A percentile compares a stretch with the other conserved stretches of the same genome.
phyloP scores from a whole-genome alignment of 208 protist genomes.

The Tritrichomonas musculus region DNA sequence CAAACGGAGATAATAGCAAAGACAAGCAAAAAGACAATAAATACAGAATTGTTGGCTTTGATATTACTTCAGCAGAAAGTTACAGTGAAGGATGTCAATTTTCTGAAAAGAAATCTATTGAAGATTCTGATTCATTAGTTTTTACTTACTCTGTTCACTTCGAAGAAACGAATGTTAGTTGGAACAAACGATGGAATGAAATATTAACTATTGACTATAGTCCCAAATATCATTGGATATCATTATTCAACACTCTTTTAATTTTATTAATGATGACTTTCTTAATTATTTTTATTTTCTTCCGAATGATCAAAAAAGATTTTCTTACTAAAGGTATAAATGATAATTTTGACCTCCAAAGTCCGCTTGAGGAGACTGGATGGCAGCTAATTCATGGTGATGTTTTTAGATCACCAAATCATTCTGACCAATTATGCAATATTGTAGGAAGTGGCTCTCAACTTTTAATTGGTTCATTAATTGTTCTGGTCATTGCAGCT shows the following conservation, averaged over 20 bases:
- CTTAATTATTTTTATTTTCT: not conserved
- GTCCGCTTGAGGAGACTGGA: conserved; percentile 39
- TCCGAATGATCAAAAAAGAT: not conserved
- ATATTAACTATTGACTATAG: not conserved
- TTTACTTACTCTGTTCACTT: not conserved
- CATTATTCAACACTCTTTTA: not conserved
- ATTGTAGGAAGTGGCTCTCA: conserved; percentile 6
- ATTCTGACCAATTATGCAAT: not conserved
- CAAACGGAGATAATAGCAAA: no score
- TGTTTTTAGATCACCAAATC: conserved; percentile 35
- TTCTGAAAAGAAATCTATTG: not conserved
- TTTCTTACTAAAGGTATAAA: not conserved
- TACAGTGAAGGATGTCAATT: not conserved
- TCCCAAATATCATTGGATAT: not conserved
- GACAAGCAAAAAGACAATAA: no score
- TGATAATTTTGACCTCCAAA: not conserved
- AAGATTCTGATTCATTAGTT: not conserved
- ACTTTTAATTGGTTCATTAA: not conserved
- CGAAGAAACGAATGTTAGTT: not conserved
- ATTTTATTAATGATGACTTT: not conserved
- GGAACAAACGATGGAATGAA: not conserved
- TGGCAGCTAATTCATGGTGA: conserved; percentile 49
- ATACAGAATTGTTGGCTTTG: not conserved
- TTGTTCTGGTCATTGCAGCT: not conserved
- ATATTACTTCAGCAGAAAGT: not conserved